Base-by-base conservation (phyloP, 371 early-diverging fungal genomes). In the Gilbertella persicaria region DNA sequence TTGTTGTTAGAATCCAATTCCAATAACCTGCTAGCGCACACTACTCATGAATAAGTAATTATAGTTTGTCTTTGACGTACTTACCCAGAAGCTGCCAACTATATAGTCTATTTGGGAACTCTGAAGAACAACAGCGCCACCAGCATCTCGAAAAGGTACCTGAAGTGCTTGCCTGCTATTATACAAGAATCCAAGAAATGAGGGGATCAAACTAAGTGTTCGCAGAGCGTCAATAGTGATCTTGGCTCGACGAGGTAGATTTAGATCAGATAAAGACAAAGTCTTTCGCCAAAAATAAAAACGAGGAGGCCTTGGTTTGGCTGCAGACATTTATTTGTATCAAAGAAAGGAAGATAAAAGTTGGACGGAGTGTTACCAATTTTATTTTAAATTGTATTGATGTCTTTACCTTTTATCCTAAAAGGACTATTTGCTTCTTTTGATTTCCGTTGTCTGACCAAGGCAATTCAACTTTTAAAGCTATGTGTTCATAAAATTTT, bases 21-120 rank as follows among this genome's bases (percentile, higher is more conserved):
- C 85, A 85, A 43, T 79, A 74, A 37, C 83, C 82, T 7, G 80
- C 79, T 20, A 83, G 59, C 24, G 71, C 46, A 26, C 83, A 83
- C 83, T 83, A 42, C 40, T 14, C 55, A 37, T 26, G 19, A n/a
- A 7, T 12, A n/a, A 10, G 8, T 25, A 37, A 13, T 29, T n/a
- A 30, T 26, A 33, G 19, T 3, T 29, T n/a, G 36, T 41, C 23
- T 5, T 17, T 40, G 5, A 16, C 16, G 13, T 7, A 52, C 63
- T 55, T 66, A 82, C 85, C 85, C 85, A 84, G 26, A 80, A 66
- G 25, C 71, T 75, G 20, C 80, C 85, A 3, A 83, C 75, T 53
- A 76, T 78, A 58, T 78, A 83, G 28, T 85, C 83, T 19, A 78
- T 58, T 25, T 75, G 71, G 8, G 82, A 76, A 59, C 76, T 80